Conservation (phyloP, 768 basidiomycete species). For the Pleurotus tuber-regium region DNA sequence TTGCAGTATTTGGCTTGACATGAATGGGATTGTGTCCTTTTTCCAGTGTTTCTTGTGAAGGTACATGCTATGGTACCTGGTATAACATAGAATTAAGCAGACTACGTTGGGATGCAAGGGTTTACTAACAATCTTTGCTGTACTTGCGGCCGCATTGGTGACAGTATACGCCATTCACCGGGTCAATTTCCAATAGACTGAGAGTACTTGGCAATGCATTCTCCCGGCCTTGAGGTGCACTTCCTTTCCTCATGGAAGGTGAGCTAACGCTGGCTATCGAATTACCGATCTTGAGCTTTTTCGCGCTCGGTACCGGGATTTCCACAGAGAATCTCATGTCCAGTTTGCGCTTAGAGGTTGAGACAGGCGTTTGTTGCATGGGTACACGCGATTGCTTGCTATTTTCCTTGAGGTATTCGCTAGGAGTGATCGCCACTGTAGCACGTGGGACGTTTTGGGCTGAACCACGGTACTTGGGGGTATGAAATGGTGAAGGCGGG, state of each 20-base stretch:
- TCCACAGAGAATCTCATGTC: slow-evolving; percentile 17
- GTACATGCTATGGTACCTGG: slow-evolving; percentile 37
- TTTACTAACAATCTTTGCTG: slow-evolving; percentile 42
- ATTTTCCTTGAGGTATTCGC: slow-evolving; percentile 45
- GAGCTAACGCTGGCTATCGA: slow-evolving; percentile 7
- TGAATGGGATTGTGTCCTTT: no score
- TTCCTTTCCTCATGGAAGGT: slow-evolving; percentile 13
- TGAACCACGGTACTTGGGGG: slow-evolving; percentile 1
- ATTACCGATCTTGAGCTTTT: slow-evolving; percentile 29
- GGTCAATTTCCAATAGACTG: slow-evolving; percentile 28
- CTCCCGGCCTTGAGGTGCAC: background rate
- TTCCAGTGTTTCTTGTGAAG: no score
- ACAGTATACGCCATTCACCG: slow-evolving; percentile 52
- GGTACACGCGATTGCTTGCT: slow-evolving; percentile 26
- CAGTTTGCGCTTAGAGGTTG: slow-evolving; percentile 49
- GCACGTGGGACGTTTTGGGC: slow-evolving; percentile 16
- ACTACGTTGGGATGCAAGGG: no score
- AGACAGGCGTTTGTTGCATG: slow-evolving; percentile 18
- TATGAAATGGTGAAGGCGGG: slow-evolving; percentile 43
- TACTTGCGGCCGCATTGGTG: slow-evolving; percentile 73
- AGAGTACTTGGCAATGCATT: slow-evolving; percentile 28
- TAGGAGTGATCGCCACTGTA: slow-evolving; percentile 11
- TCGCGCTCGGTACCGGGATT: slow-evolving; percentile 18
- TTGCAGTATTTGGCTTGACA: slow-evolving; percentile 65
- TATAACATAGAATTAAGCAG: no score